These are phyloP conservation scores for Termitomyces heimii DNA, from an alignment of 768 basidiomycete species.

Conservation along the genomic window DNA sequence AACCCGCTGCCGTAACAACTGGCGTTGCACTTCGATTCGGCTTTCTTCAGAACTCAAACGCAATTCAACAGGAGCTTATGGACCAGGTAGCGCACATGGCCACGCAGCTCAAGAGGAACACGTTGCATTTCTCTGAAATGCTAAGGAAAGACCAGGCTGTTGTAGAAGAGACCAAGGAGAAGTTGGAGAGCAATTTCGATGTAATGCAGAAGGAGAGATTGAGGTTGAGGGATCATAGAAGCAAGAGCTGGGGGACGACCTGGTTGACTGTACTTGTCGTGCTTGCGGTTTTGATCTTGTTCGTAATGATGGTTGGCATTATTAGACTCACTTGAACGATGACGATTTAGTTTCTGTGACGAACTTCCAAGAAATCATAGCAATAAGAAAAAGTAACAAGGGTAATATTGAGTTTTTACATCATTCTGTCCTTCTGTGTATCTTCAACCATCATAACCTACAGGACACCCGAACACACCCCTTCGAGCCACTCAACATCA, in stretches of 20 bases:
- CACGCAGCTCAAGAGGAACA: constrained; percentile 78
- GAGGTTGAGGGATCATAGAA: constrained; percentile 54
- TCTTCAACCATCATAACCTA: constrained; percentile 12
- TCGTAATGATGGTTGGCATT: constrained; percentile 64
- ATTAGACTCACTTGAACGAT: constrained; percentile 43
- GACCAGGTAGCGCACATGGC: constrained; percentile 82
- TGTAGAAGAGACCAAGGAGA: constrained; percentile 58
- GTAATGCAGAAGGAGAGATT: constrained; percentile 61
- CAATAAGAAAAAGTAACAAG: not conserved
- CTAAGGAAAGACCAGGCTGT: constrained; percentile 73
- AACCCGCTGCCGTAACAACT: constrained; percentile 18
- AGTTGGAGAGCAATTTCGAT: constrained; percentile 69
- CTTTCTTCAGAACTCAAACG: constrained; percentile 47
- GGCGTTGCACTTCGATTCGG: constrained; percentile 24
- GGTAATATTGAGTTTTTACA: not conserved
- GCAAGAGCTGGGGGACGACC: constrained; percentile 65
- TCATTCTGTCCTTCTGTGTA: not conserved
- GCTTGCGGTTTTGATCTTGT: constrained; percentile 60
- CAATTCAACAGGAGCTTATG: constrained; percentile 69
- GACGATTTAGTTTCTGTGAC: not conserved
- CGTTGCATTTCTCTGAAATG: constrained; percentile 67
- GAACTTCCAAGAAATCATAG: not conserved
- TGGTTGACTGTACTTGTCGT: constrained; percentile 41
- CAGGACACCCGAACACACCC: constrained; percentile 64
- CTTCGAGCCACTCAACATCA: constrained; percentile 79